Conservation (phyloP, 345 rosid species). For the Euphorbia tirucalli region DNA sequence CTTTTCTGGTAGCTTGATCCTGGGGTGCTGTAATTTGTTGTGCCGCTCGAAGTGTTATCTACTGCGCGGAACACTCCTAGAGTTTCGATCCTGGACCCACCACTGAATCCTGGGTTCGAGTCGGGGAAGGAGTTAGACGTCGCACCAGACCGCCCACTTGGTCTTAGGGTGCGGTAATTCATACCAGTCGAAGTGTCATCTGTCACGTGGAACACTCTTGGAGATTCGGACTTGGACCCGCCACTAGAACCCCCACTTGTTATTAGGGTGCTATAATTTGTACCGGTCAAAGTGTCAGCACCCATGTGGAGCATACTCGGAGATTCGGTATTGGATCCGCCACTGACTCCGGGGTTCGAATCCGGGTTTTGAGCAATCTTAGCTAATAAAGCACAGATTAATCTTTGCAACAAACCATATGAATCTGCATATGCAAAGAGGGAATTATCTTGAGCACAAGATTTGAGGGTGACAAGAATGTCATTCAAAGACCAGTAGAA, state of each 20-base stretch:
- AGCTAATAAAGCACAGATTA: conserved; percentile 46
- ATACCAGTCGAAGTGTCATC: neutral
- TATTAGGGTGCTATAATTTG: too few relatives aligned
- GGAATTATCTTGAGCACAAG: conserved; percentile 36
- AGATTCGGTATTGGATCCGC: neutral
- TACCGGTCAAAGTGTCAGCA: neutral
- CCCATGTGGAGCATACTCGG: neutral
- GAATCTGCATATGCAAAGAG: conserved; percentile 54
- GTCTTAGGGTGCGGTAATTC: too few relatives aligned
- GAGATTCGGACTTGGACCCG: neutral
- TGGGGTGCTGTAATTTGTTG: too few relatives aligned
- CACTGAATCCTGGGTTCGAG: too few relatives aligned
- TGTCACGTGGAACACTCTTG: neutral
- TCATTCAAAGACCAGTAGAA: conserved; percentile 68
- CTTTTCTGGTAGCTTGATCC: too few relatives aligned
- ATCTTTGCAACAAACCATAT: conserved; percentile 49
- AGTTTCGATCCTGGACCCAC: too few relatives aligned
- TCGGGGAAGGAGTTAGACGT: too few relatives aligned
- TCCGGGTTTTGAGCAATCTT: conserved; percentile 63
- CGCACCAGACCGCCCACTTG: too few relatives aligned
- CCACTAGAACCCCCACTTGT: neutral
- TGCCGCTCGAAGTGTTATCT: too few relatives aligned
- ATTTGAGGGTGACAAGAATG: conserved; percentile 45
- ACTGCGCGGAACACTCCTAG: too few relatives aligned
- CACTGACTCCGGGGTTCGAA: neutral